Base-by-base conservation (phyloP, 305 asterid species). In the Caryopteris hybrid region DNA sequence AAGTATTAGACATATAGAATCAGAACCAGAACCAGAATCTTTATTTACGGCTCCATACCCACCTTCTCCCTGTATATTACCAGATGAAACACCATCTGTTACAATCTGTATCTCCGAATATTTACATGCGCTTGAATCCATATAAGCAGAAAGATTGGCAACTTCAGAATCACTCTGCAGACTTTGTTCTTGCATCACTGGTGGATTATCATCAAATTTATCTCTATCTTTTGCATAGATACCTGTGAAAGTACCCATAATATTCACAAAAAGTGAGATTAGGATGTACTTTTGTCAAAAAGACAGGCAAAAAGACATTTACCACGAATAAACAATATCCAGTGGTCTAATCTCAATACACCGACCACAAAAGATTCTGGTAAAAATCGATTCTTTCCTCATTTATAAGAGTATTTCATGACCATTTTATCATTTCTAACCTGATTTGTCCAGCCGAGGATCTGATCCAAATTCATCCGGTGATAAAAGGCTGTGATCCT, bases 1-100 rank as follows among this genome's bases (percentile, higher is more conserved):
- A 31, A 43, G 54, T 64, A 43, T 25, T 6, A 56, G 33, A 33
- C 47, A 62, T 0, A 13, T 20, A 20, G 27, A 71, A 46, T 22
- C 59, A 27, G 47, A 12, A 69, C 16, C 8, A 22, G 72, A 12
- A 69, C 16, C 8, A 22, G 72, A 62, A 48, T 86, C 83, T 72
- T 79, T 79, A 25, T 75, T 77, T 59, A 72, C 83, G 70, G 46
- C 81, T 61, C 83, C 85, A 69, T 77, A 72, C 31, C 72, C 85
- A 41, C 93, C 93, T 79, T 83, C 83, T 71, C 82, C 78, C 1
- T 75, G 74, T 76, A 83, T 57, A 60, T 83, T 79, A 21, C 57
- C 78, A 43, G 72, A 74, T 21, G 88, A 75, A 75, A 82, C 83
- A 64, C 78, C 72, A 60, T 79, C 64, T 20, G 84, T 73, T 52